Evolutionary conservation across 306 rosid genomes (phyloP), one percentile per base, ranked within the genome.

Genomic region (Phaseolus lunatus): DNA sequence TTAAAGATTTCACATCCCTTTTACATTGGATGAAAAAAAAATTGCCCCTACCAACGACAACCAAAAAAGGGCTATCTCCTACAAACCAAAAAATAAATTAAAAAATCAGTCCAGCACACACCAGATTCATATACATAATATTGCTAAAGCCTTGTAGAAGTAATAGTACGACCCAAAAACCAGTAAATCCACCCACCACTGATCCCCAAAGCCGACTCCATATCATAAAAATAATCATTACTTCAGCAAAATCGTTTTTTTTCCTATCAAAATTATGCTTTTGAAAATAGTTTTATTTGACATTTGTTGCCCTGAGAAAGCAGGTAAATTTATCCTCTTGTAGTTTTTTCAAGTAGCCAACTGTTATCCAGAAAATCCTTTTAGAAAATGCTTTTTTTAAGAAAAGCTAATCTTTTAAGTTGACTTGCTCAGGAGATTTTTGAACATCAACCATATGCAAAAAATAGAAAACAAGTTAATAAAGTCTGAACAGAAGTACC

Each of bases 401-500:
- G 70, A 50, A 10, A 20, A 43, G 9, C 68, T 14, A 69, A 50
- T 19, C 37, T 44, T 33, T n/a, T 67, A 22, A 23, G 73, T 44
- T 41, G 72, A 71, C 57, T 63, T 77, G n/a, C 70, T 64, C 3
- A 20, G 12, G 76, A 72, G 58, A 72, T 48, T 78, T 61, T 69
- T n/a, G 26, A 37, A 41, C 23, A 37, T 69, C 54, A 37, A 33
- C 50, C 49, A 73, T 37, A 65, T 33, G 59, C 18, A 39, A 70
- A 43, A 31, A 68, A 7, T 3, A 47, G 26, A 10, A 47, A 22
- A 0, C 50, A 56, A 23, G 54, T 20, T 49, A 16, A 76, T 47
- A 76, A 56, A 61, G 64, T 80, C 81, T 5, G 5, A 80, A 77
- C 81, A 7, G 5, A 80, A 77, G 69, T 66, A 67, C 89, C 39